Conservation (phyloP, 2,329 filamentous ascomycete genomes). For the Aspergillus awamori region DNA sequence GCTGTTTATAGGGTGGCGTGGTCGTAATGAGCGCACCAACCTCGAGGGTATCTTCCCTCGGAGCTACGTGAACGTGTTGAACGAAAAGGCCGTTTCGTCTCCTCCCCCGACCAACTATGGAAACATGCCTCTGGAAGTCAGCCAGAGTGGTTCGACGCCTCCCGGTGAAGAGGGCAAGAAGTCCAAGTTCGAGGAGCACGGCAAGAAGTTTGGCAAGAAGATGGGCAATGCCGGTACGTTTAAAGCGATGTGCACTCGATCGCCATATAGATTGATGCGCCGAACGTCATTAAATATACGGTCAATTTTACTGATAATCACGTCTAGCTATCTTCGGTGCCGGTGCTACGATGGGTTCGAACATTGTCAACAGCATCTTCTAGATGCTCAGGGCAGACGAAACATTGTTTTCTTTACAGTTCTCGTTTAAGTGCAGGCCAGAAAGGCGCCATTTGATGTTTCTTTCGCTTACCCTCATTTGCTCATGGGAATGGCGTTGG, state of each 20-base stretch:
- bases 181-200: constrained; percentile 71
- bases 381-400: constrained; percentile 47
- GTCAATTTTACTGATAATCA: constrained; percentile 23
- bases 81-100: constrained; percentile 58
- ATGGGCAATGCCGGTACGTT: constrained; percentile 67
- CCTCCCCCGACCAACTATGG: constrained; percentile 49
- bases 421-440: constrained; percentile 4
- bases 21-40: constrained; percentile 78
- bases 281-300: background rate
- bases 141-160: constrained; percentile 55
- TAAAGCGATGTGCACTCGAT: background rate
- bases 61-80: constrained; percentile 75
- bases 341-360: constrained; percentile 85
- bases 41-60: constrained; percentile 93
- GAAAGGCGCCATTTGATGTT: constrained; percentile 4
- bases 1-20: constrained; percentile 66
- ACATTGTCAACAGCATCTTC: constrained; percentile 89
- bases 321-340: constrained; percentile 81
- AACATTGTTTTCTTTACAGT: constrained; percentile 1
- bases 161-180: constrained; percentile 45
- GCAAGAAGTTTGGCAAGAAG: constrained; percentile 98
- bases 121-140: constrained; percentile 75
- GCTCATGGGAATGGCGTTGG: constrained; percentile 39
- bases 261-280: background rate
- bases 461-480: constrained; percentile 17